These are phyloP conservation scores for Evernia prunastri DNA, from an alignment of 495 filamentous ascomycete species.

Conservation along the genomic window DNA sequence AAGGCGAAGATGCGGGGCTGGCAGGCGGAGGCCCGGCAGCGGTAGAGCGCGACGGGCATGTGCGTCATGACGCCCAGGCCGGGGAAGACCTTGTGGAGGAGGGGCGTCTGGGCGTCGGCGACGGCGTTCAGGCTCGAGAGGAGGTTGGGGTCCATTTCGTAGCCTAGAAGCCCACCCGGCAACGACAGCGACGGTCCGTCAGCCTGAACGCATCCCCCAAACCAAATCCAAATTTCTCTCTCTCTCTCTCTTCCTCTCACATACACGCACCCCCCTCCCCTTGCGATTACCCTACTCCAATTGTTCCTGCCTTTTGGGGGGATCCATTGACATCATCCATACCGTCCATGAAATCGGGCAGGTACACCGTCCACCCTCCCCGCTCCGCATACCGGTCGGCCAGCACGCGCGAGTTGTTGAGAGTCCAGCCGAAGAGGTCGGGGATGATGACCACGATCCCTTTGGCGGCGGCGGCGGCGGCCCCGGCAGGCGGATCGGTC, in stretches of 20 bases:
- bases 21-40: conserved; percentile 32
- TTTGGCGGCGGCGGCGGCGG: conserved; percentile 27
- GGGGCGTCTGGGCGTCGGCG: background rate
- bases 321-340: conserved; percentile 6
- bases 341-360: conserved; percentile 59
- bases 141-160: background rate
- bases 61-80: conserved; percentile 18
- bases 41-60: conserved; percentile 34
- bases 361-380: conserved; percentile 44
- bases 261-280: no score
- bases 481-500: conserved; percentile 32
- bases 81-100: conserved; percentile 19
- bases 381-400: conserved; percentile 48
- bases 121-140: background rate
- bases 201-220: background rate
- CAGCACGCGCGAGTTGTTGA: conserved; percentile 47
- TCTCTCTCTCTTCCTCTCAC: no score
- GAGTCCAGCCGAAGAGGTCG: conserved; percentile 54
- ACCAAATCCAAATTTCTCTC: no score
- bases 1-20: conserved; percentile 44
- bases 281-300: no score
- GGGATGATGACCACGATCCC: conserved; percentile 49
- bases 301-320: no score
- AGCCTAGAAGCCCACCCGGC: no score
- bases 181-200: background rate